Evolutionary conservation across 768 basidiomycete genomes (phyloP), one percentile per base, ranked within the genome.

Genomic region (Hypsizygus marmoreus): DNA sequence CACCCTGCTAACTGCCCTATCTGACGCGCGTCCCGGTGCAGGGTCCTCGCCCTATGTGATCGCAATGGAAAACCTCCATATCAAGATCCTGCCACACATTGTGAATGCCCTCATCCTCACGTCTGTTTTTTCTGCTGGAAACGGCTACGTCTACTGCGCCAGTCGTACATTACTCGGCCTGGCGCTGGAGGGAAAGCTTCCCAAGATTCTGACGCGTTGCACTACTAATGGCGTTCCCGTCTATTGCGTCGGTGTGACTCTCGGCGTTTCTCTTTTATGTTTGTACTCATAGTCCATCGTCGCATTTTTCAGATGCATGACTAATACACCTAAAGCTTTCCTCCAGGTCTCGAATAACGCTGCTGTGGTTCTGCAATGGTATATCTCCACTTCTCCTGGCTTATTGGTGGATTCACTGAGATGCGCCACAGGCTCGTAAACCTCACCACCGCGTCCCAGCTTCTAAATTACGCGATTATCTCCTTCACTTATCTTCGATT

Each of bases 11-110:
- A 56, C 61, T 36, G 79, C 75, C 0, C 59, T 79, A 14, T 80
- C 80, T 1, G 75, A 79, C 38, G 88, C 89, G 1, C 66, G 64
- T 28, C 74, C 77, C 1, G 76, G 75, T 14, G 76, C 76, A 26
- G 81, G 82, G 2, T 69, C 85, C 20, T 88, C 86, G 6, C 91
- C 91, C 0, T 95, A 91, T 67, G 90, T 93, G 33, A 86, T 93
- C 49, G 90, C 89, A 12, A 89, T 94, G 75, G 68, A 70, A 43
- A 73, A 76, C 30, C 73, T 89, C 30, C 74, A 82, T 5, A 87
- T 92, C 54, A 80, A 76, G 43, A 73, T 76, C 4, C 67, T 88
- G 8, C 82, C 82, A 5, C 79, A 80, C 38, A 80, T 92, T 59
- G 76, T 91, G 48, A 93, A 91, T 61, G 88, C 80, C 3, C 66